Conservation (phyloP, 1,139 yeast genomes). For the Kurtzmaniella natalensis region DNA sequence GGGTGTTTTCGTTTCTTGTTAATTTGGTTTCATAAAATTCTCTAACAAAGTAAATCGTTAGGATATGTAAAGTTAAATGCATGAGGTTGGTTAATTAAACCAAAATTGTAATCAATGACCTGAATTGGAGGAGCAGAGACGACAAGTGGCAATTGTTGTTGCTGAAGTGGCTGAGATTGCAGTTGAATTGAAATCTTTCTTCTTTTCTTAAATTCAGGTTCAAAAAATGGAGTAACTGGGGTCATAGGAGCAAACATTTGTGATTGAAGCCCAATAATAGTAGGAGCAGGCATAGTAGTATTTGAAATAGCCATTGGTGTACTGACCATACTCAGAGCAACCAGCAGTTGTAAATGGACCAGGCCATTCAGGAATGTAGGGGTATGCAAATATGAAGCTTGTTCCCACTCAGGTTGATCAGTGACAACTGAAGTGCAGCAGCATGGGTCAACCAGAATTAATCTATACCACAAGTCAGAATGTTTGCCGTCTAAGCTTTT, state of each 20-base stretch:
- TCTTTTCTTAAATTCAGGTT: not conserved
- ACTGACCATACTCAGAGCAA: not conserved
- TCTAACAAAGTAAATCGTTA: not conserved
- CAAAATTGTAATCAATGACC: not conserved
- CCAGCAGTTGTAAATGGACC: not conserved
- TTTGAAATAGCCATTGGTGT: not conserved
- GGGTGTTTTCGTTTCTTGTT: too few species aligned
- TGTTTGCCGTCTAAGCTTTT: constrained; percentile 5
- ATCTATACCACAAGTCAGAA: not conserved
- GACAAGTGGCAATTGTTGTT: not conserved
- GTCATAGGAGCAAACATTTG: constrained; percentile 3
- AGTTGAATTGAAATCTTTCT: too few species aligned
- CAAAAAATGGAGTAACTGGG: constrained; percentile 5
- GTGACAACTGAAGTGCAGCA: too few species aligned
- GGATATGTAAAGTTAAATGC: constrained; percentile 2
- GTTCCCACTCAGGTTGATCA: not conserved
- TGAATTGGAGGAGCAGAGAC: not conserved
- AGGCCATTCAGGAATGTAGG: not conserved
- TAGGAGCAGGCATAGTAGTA: not conserved
- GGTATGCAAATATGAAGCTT: not conserved
- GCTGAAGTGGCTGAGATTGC: too few species aligned
- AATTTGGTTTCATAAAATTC: too few species aligned
- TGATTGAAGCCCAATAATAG: not conserved
- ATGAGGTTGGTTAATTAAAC: not conserved
- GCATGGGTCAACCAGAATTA: not conserved